Conservation (phyloP, 257 asterid genomes). For the Ballota nigra region DNA sequence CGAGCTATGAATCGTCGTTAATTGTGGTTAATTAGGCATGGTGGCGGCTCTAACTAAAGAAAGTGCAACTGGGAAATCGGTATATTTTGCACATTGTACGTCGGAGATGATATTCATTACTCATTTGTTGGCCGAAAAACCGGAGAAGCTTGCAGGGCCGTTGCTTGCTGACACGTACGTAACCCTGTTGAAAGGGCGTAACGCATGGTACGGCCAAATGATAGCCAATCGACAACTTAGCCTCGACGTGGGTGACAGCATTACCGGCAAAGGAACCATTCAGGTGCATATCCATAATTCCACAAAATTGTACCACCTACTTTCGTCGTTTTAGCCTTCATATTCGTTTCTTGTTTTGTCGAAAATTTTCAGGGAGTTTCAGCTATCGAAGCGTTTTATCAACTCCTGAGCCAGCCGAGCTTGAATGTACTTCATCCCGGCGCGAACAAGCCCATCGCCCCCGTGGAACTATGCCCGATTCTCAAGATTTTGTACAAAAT, state of each 20-base stretch:
- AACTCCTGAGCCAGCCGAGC: slow-evolving; percentile 73
- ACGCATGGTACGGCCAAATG: slow-evolving; percentile 93
- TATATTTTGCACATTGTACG: slow-evolving; percentile 90
- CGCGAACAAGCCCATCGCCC: slow-evolving; percentile 76
- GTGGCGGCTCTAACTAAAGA: slow-evolving; percentile 89
- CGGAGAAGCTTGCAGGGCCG: slow-evolving; percentile 93
- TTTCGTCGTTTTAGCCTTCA: background rate
- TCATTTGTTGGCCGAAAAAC: slow-evolving; percentile 76
- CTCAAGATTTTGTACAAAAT: slow-evolving; percentile 67
- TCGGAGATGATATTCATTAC: slow-evolving; percentile 93
- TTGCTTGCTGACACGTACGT: slow-evolving; percentile 89
- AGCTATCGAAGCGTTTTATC: slow-evolving; percentile 84
- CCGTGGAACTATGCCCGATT: slow-evolving; percentile 84
- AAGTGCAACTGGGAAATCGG: slow-evolving; percentile 92
- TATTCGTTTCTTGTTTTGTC: background rate
- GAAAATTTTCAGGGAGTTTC: slow-evolving; percentile 68
- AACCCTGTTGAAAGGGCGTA: slow-evolving; percentile 84
- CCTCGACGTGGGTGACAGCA: slow-evolving; percentile 86
- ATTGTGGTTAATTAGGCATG: slow-evolving; percentile 53
- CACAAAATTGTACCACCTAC: background rate
- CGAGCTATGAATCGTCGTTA: too few relatives aligned
- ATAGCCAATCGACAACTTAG: slow-evolving; percentile 78
- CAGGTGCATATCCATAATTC: slow-evolving; percentile 44
- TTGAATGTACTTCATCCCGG: slow-evolving; percentile 69
- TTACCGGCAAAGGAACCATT: slow-evolving; percentile 89